Conservation (phyloP, 768 basidiomycete genomes). For the Phlebiopsis flavidoalba region DNA sequence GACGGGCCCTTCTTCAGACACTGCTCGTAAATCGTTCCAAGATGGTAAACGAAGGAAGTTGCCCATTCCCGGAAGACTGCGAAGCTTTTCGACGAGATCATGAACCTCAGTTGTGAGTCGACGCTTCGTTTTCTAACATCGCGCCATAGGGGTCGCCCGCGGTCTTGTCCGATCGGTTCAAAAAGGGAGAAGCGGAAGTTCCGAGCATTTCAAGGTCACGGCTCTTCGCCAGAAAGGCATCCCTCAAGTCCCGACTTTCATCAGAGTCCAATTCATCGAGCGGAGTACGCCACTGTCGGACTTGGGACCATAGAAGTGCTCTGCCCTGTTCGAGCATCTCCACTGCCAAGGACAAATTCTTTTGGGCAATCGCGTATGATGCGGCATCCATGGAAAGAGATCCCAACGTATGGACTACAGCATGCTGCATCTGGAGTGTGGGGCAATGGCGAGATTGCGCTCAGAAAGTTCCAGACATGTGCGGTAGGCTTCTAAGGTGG, state of each 20-base stretch:
- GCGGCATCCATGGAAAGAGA: neutral
- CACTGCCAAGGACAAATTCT: conserved; percentile 10
- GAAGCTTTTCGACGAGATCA: conserved; percentile 20
- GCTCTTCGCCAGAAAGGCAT: neutral
- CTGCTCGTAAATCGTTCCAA: conserved; percentile 24
- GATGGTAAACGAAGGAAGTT: conserved; percentile 18
- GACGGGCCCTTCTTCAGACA: conserved; percentile 29
- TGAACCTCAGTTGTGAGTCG: conserved; percentile 9
- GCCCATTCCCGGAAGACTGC: conserved; percentile 5
- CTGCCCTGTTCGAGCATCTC: conserved; percentile 23
- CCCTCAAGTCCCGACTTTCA: neutral
- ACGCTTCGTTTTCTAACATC: conserved; percentile 1
- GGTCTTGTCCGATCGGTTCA: neutral
- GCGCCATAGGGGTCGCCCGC: neutral
- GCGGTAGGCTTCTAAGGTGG: neutral
- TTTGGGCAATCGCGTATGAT: neutral
- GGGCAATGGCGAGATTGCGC: neutral
- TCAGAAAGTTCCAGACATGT: neutral
- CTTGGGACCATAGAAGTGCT: conserved; percentile 19
- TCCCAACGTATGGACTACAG: neutral
- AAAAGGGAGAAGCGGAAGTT: neutral
- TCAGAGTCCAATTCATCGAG: conserved; percentile 8
- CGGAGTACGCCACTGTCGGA: conserved; percentile 13
- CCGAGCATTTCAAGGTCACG: neutral
- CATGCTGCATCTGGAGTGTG: neutral